These are phyloP conservation scores for Calonectria pteridis DNA, from an alignment of 2,329 filamentous ascomycete species.

Conservation along the genomic window DNA sequence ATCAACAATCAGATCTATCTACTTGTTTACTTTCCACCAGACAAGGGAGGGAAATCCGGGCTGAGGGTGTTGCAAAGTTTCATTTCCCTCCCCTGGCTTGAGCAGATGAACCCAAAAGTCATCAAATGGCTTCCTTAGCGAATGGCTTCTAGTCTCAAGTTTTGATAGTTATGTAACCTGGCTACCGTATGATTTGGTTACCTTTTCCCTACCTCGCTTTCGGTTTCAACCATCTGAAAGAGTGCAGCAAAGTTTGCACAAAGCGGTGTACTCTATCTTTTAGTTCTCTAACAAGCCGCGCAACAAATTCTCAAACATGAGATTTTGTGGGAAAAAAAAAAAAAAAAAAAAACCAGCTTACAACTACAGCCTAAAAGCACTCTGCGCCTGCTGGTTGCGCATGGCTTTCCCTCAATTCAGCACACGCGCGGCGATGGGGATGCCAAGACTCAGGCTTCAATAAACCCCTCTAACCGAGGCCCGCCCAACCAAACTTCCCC, in stretches of 20 bases:
- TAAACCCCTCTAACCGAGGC: conserved; percentile 6
- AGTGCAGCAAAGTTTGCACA: neutral
- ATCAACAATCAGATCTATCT: neutral
- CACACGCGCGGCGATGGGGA: neutral
- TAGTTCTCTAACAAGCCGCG: neutral
- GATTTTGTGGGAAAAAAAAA: neutral
- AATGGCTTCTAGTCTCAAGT: neutral
- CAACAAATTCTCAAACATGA: neutral
- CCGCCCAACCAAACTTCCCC: neutral
- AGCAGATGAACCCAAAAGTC: neutral
- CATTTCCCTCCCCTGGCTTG: neutral
- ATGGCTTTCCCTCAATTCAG: neutral
- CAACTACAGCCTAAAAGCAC: neutral
- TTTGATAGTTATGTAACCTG: neutral
- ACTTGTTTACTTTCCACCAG: neutral
- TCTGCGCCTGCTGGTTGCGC: neutral
- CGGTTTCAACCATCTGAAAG: neutral
- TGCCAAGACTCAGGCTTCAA: neutral
- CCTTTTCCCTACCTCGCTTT: neutral
- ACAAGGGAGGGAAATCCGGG: neutral
- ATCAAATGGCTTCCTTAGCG: neutral
- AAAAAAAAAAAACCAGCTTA: neutral
- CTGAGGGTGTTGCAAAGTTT: neutral
- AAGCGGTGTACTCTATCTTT: neutral
- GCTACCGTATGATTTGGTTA: neutral